These are phyloP conservation scores for Cardamine resedifolia DNA, from an alignment of 345 rosid species.

Conservation along the genomic window DNA sequence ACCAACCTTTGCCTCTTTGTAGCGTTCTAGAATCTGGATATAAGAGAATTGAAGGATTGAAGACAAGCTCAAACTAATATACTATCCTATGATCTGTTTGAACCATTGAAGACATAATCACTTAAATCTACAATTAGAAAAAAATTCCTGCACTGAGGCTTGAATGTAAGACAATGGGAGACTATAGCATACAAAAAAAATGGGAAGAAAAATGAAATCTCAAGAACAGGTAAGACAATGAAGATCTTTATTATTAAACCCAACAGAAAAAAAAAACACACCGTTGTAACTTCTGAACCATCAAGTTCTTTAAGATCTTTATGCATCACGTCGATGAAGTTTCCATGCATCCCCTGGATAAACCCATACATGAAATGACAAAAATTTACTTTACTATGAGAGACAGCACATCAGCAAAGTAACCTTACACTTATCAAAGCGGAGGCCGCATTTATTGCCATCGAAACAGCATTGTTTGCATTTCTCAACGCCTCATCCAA, in stretches of 20 bases:
- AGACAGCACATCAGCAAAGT: constrained; percentile 26
- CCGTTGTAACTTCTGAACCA: constrained; percentile 57
- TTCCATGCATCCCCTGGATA: constrained; percentile 60
- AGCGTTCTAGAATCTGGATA: constrained; percentile 61
- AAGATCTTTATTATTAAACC: neutral
- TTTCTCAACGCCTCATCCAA: constrained; percentile 86
- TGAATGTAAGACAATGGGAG: neutral
- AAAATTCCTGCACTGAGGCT: neutral
- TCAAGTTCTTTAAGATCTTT: constrained; percentile 54
- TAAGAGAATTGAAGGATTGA: constrained; percentile 7
- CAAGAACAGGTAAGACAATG: constrained; percentile 7
- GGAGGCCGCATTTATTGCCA: constrained; percentile 68
- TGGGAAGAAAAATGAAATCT: neutral
- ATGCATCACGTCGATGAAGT: constrained; percentile 44
- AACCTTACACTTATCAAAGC: constrained; percentile 64
- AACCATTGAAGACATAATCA: neutral
- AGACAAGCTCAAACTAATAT: constrained; percentile 3
- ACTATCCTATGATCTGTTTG: neutral
- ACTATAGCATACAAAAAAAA: neutral
- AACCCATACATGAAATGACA: constrained; percentile 18
- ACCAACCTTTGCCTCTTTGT: constrained; percentile 83
- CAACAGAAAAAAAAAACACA: constrained; percentile 35
- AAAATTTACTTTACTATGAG: neutral
- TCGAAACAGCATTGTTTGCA: constrained; percentile 80
- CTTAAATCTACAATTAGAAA: neutral